A percentile compares a stretch with the other conserved stretches of the same genome.
phyloP scores from a whole-genome alignment of 2,329 filamentous ascomycete genomes.

The Metarhizium sp. region DNA sequence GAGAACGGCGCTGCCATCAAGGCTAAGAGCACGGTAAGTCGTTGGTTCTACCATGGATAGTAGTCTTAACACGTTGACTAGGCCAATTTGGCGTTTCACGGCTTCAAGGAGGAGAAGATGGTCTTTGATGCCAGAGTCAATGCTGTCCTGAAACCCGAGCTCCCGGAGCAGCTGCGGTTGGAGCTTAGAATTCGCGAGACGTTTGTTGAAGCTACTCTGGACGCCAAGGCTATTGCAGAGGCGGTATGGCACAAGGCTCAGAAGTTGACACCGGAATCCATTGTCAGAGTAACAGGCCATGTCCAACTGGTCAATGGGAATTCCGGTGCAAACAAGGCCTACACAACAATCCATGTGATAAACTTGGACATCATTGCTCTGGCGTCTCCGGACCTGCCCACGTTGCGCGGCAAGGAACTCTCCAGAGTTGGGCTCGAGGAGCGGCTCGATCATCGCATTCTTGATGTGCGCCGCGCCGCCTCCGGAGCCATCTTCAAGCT shows the following conservation, averaged over 20 bases:
- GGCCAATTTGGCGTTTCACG: not conserved
- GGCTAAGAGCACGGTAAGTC: not conserved
- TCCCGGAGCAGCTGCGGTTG: not conserved
- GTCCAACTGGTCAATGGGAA: not conserved
- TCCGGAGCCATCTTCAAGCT: not conserved
- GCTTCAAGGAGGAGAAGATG: not conserved
- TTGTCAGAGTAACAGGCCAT: not conserved
- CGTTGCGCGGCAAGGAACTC: not conserved
- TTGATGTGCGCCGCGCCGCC: not conserved
- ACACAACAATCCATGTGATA: not conserved
- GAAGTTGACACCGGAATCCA: not conserved
- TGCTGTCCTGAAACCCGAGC: not conserved
- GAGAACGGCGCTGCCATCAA: not conserved
- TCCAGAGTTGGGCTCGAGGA: not conserved
- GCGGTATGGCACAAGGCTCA: not conserved
- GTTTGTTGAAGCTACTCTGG: not conserved
- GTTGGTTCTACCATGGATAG: not conserved
- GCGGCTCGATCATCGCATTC: not conserved
- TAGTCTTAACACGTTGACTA: not conserved
- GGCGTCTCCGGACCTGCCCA: not conserved
- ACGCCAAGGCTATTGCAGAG: not conserved
- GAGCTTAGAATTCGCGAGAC: not conserved
- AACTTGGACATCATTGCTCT: not conserved
- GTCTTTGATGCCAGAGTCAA: not conserved
- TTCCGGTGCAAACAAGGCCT: not conserved